Base-by-base conservation (phyloP, 2,329 filamentous ascomycete genomes). In the Alternaria hordeiaustralica region DNA sequence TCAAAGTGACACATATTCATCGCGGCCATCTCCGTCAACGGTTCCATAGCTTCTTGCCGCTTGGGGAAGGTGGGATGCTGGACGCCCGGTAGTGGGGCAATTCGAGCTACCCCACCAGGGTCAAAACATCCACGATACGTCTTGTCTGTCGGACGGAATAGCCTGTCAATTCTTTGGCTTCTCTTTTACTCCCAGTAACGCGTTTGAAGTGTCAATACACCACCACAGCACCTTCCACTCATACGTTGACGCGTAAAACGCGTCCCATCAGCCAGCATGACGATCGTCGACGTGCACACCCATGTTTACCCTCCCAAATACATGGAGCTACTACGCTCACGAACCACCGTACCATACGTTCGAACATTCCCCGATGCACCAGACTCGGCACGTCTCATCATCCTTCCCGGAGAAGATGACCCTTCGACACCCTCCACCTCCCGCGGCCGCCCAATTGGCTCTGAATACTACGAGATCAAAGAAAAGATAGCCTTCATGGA, bases 401-500 rank as follows among this genome's bases (percentile, higher is more conserved):
- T 92, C 59, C 84, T 92, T 6, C 86, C 88, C 3, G 81, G 84
- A 55, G 83, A 87, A 69, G 85, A 89, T 75, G 80, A 85, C 23
- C 78, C 84, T 3, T 82, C 83, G 20, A 87, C 85, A 47, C 79
- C 80, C 1, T 80, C 78, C 12, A 81, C 79, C 10, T 86, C 88
- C 9, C 90, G 92, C 3, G 94, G 94, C 41, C 89, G 94, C 4
- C 94, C 94, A 4, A 88, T 97, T 46, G 95, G 93, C 21, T 84
- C 88, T 1, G 92, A 94, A 73, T 97, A 95, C 84, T 92, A 90
- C 66, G 92, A 93, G 47, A 89, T 97, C 61, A 82, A 84, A 15
- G 86, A 92, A 71, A 97, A 97, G 76, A 85, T 97, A 13, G 85
- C 88, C 53, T 97, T 97, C 82, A 97, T 97, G 94, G 86, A 93